Evolutionary conservation across 2,329 filamentous ascomycete species (phyloP), one percentile per base, ranked within the genome.

Genomic region (Fusarium pseudograminearum): DNA sequence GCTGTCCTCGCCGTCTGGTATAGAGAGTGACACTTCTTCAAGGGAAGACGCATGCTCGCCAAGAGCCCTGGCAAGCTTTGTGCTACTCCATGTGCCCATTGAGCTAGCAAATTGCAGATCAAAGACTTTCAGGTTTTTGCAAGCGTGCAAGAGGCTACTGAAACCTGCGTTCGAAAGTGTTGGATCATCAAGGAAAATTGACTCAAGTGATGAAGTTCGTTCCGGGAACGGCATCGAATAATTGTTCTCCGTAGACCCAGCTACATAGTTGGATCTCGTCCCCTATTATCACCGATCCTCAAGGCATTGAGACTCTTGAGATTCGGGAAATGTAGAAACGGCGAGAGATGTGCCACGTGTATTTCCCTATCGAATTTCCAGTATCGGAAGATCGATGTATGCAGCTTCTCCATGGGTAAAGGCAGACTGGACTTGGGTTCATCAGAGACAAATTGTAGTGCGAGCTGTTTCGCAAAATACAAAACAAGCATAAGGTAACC

Each of bases 141-240:
- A 48, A 9, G 30, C 31, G 3, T 12, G 14, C 0, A 63, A n/a
- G 4, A 63, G 20, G 3, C 5, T 4, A 1, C 2, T 4, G 0
- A 63, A 5, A 2, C 31, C 50, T 7, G 14, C 15, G 3, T 30
- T 18, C 10, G 41, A 16, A 7, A 42, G 24, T 0, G 3, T 44
- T 1, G 36, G 30, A 2, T 57, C 38, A 16, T 14, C 36, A 2
- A 44, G 9, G 3, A 7, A 7, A 1, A 63, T 10, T 1, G 36
- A 38, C 2, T 63, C 61, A 2, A 63, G 24, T 2, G 58, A 9
- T 1, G 61, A 63, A 10, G 42, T 63, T 14, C 50, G 20, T 18
- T 12, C 9, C 0, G 58, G 50, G 7, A 48, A 38, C 0, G 26
- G 50, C 36, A 63, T 63, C 7, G 12, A 30, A 1, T 34, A 63